These are phyloP conservation scores for Cladosporium sp. DNA, from an alignment of 2,329 filamentous ascomycete species.

Conservation along the genomic window DNA sequence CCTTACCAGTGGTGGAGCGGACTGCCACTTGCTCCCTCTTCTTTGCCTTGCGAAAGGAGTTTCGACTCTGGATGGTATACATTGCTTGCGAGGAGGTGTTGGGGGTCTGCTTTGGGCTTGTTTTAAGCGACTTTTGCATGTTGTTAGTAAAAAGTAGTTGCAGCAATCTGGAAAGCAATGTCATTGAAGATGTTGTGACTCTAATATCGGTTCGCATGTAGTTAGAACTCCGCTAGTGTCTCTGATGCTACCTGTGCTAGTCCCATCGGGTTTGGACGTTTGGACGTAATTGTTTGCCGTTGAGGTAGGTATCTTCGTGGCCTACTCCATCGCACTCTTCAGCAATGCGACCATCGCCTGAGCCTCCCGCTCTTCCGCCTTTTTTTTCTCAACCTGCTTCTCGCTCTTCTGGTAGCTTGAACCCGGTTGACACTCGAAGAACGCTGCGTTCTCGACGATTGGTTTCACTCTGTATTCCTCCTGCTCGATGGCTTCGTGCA, in stretches of 20 bases:
- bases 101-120: not conserved
- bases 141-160: not conserved
- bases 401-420: not conserved
- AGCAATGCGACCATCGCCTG: conserved; percentile 3
- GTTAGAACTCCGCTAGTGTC: not conserved
- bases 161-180: not conserved
- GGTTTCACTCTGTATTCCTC: not conserved
- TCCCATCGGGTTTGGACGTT: too few relatives aligned
- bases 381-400: not conserved
- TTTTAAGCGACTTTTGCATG: not conserved
- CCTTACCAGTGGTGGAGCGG: not conserved
- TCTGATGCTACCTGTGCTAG: too few relatives aligned
- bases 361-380: not conserved
- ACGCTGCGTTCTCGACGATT: not conserved
- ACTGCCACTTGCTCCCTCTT: too few relatives aligned
- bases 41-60: not conserved
- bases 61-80: not conserved
- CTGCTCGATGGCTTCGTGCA: not conserved
- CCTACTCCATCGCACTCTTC: not conserved
- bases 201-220: not conserved
- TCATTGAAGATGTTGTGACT: not conserved
- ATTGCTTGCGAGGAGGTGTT: not conserved
- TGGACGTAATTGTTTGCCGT: too few relatives aligned
- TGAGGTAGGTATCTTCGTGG: too few relatives aligned
- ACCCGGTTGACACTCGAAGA: not conserved